Evolutionary conservation across 139 green algal species (phyloP).

Genomic region (Eudorina sp.): DNA sequence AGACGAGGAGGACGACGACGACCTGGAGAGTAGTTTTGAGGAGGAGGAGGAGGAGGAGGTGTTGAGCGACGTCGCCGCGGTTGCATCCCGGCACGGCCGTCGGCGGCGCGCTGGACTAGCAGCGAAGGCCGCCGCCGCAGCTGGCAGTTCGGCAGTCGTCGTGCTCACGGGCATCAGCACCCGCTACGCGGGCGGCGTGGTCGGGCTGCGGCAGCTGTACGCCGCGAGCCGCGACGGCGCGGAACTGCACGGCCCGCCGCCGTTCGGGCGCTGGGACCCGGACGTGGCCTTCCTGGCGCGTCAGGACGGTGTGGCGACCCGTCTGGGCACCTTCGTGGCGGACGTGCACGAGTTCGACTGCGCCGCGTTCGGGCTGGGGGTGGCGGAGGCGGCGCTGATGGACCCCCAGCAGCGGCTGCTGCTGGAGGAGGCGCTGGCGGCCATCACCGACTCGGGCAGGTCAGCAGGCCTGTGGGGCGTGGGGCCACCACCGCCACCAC

Average conservation of each 20-base stretch:
- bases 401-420: conserved; percentile 88
- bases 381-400: conserved; percentile 78
- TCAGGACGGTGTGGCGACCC: conserved; percentile 52
- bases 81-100: no score
- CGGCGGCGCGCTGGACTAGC: no score
- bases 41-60: background rate
- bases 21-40: conserved; percentile 15
- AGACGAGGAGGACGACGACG: background rate
- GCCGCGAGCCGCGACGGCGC: conserved; percentile 21
- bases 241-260: conserved; percentile 78
- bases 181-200: conserved; percentile 60
- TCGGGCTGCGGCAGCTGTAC: conserved; percentile 54
- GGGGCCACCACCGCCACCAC: no score
- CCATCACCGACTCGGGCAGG: conserved; percentile 66
- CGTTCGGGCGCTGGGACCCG: conserved; percentile 75
- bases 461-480: no score
- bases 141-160: no score
- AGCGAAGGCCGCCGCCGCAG: background rate
- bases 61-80: no score
- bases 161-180: conserved; percentile 48
- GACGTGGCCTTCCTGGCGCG: conserved; percentile 51
- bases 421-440: conserved; percentile 70
- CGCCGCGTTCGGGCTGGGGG: conserved; percentile 71
- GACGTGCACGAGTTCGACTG: conserved; percentile 80
- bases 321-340: conserved; percentile 80